A percentile compares a stretch with the other conserved stretches of the same genome.
Conservation (phyloP, 768 basidiomycete species). For the Lactarius vividus region DNA sequence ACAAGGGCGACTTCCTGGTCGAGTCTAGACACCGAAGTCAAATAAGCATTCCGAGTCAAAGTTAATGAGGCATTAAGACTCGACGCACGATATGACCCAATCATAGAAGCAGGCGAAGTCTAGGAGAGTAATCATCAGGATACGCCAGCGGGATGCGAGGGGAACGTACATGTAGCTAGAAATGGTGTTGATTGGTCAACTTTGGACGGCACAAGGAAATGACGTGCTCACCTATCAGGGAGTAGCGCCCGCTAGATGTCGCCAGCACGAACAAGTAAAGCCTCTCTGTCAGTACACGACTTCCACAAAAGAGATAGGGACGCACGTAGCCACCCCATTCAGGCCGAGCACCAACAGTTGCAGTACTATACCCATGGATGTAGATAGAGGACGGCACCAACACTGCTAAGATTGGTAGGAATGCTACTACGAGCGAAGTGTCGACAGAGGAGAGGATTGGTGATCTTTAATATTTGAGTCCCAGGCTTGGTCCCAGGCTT, state of each 20-base stretch:
- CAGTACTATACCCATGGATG: too few relatives aligned
- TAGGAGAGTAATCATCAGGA: neutral
- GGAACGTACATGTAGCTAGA: slow-evolving; percentile 15
- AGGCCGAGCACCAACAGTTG: neutral
- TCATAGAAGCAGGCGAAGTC: slow-evolving; percentile 26
- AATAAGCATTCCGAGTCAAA: neutral
- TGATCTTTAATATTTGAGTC: neutral
- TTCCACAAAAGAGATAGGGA: neutral
- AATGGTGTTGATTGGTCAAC: neutral
- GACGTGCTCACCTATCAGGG: slow-evolving; percentile 1
- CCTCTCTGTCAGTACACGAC: neutral
- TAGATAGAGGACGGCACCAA: neutral
- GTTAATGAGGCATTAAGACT: neutral
- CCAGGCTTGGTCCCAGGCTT: neutral
- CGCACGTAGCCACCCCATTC: neutral
- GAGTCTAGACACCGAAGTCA: slow-evolving; percentile 8
- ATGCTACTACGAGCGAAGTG: neutral
- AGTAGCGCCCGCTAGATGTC: slow-evolving; percentile 21
- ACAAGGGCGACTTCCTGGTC: slow-evolving; percentile 21
- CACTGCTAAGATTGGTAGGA: neutral
- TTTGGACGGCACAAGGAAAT: neutral
- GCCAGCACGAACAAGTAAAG: neutral
- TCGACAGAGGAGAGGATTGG: neutral
- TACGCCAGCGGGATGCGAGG: neutral
- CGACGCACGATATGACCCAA: slow-evolving; percentile 27